phyloP scores from a whole-genome alignment of 495 filamentous ascomycete species.

The Tuber calosporum region DNA sequence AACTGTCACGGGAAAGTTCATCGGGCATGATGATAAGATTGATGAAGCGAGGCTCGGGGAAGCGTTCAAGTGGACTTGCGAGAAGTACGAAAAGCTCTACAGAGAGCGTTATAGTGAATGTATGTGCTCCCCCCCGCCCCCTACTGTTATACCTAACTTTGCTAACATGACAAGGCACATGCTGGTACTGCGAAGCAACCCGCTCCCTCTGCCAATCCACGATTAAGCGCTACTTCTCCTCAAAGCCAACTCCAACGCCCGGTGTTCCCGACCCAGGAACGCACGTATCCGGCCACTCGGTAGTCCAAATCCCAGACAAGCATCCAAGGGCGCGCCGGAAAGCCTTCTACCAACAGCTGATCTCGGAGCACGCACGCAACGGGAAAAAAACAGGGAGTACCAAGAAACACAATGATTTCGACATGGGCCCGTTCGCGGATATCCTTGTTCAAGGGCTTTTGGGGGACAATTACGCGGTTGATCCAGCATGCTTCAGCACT shows the following conservation, averaged over 20 bases:
- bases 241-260: neutral
- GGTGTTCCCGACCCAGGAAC: neutral
- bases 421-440: neutral
- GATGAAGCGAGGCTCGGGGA: neutral
- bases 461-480: neutral
- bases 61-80: neutral
- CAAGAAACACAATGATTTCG: neutral
- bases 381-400: neutral
- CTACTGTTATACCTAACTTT: neutral
- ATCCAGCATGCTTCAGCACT: neutral
- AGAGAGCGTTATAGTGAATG: neutral
- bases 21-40: neutral
- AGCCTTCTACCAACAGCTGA: neutral
- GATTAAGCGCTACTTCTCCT: neutral
- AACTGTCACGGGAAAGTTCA: neutral
- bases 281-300: neutral
- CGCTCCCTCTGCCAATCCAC: neutral
- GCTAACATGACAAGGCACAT: neutral
- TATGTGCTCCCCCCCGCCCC: neutral
- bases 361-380: neutral
- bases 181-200: conserved; percentile 1
- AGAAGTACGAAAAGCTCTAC: neutral
- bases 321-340: neutral
- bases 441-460: neutral
- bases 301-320: neutral